These are phyloP conservation scores for Penicillium verhagenii DNA, from an alignment of 495 filamentous ascomycete genomes.

Conservation along the genomic window DNA sequence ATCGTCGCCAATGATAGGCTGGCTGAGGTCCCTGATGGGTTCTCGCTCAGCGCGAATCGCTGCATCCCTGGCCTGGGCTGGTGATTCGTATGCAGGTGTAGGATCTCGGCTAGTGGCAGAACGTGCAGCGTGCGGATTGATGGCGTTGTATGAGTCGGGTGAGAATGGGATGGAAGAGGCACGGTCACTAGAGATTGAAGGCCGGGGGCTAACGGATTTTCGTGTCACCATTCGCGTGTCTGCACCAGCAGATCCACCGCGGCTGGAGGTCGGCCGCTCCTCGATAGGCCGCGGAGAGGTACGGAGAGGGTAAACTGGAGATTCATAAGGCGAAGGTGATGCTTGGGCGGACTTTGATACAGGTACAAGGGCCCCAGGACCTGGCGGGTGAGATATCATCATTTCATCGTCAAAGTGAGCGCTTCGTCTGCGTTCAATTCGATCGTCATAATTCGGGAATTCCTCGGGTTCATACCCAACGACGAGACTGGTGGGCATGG, in stretches of 20 bases:
- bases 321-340: slow-evolving; percentile 23
- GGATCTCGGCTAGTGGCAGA: slow-evolving; percentile 29
- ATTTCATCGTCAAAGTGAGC: slow-evolving; percentile 33
- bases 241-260: slow-evolving; percentile 55
- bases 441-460: slow-evolving; percentile 44
- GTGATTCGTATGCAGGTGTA: slow-evolving; percentile 42
- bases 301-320: slow-evolving; percentile 36
- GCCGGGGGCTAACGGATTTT: slow-evolving; percentile 24
- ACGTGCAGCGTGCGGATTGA: slow-evolving; percentile 44
- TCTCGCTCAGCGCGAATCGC: slow-evolving; percentile 36
- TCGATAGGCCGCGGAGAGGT: slow-evolving; percentile 33
- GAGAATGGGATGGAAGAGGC: slow-evolving; percentile 73
- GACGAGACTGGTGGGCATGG: slow-evolving; percentile 65
- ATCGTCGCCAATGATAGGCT: slow-evolving; percentile 73
- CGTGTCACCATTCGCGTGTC: slow-evolving; percentile 57
- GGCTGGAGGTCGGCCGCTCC: slow-evolving; percentile 22
- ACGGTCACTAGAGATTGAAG: slow-evolving; percentile 40
- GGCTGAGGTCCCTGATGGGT: slow-evolving; percentile 30
- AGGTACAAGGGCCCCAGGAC: slow-evolving; percentile 19
- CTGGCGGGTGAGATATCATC: slow-evolving; percentile 26
- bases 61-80: slow-evolving; percentile 40
- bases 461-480: slow-evolving; percentile 68
- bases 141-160: slow-evolving; percentile 69
- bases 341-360: slow-evolving; percentile 15
- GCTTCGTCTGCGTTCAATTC: slow-evolving; percentile 26